Evolutionary conservation across 371 early-diverging fungal genomes (phyloP), one percentile per base, ranked within the genome.

Genomic region (Furculomyces boomerangus): DNA sequence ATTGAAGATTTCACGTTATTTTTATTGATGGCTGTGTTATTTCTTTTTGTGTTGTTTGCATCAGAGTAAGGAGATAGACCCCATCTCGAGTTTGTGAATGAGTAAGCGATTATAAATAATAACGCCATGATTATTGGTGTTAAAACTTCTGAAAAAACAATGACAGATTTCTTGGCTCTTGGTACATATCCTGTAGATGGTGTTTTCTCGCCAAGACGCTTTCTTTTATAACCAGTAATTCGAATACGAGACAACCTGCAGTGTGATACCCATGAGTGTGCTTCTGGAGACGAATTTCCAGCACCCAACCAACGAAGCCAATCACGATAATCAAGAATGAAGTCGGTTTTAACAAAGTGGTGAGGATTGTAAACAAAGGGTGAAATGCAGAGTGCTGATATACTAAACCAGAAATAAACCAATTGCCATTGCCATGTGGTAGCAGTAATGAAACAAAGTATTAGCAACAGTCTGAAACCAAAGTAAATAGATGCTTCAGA

Each of bases 321-420:
- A 57, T 79, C 84, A 30, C 77, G 76, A 60, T 87, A 88, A 56
- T 88, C 89, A 5, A 84, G 58, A 55, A 88, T 70, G 57, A 87
- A 85, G 53, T 85, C 86, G 0, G 71, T 68, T 32, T 79, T 68
- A 3, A 78, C 70, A 55, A 88, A 88, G 61, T 85, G 86, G 55
- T 84, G 84, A 7, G 87, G 88, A 57, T 88, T 88, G 65, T 85
- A 88, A 24, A 88, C 56, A 64, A 84, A 88, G 0, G 89, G 88
- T 37, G 86, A 79, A 26, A 87, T 61, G 50, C 78, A 66, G 32
- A 88, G 62, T 1, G 85, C 82, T 22, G 81, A 59, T 29, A 81
- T 82, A 14, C 84, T 86, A 37, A 89, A 73, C 88, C 90, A 89
- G 57, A 91, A 88, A 66, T 89, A 89, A 49, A 80, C 65, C 55